Base-by-base conservation (phyloP, 352 stramenopile genomes). In the Phytophthora lateralis region DNA sequence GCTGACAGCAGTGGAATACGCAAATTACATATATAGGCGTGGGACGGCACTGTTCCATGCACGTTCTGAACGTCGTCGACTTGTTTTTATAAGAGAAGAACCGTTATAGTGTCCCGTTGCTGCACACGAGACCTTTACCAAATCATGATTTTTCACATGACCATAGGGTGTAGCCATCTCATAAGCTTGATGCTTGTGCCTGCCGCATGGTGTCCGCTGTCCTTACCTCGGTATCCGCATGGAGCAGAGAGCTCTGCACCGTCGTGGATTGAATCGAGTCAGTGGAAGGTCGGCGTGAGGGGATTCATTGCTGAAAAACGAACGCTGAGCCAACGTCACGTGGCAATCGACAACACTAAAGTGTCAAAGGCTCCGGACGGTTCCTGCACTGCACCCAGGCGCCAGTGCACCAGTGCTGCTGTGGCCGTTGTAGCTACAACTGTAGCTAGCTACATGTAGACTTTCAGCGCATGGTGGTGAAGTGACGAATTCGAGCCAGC, bases 141-240 rank as follows among this genome's bases (percentile, higher is more conserved):
- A 51, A 18, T 30, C 24, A 30, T 21, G 10, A 4, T 8, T 17
- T 21, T 48, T 48, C 14, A 21, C 39, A 27, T 38, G 27, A 21
- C 52, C 42, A 59, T 64, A 64, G 56, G 20, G 46, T 58, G 38
- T 64, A 64, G 56, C 56, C 46, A 64, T 64, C 38, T 57, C 46
- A 41, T 56, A 6, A 41, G 29, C 24, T 15, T 21, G n/a, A 9
- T 37, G 3, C 10, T 37, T 29, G 26, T 29, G 26, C 32, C 9
- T 12, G 21, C 21, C 21, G 21, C 38, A 24, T 44, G 38, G 37
- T 43, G 37, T 43, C 32, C 14, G 10, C 10, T 37, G 35, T 21
- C 35, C 35, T 42, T 42, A 24, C 21, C 21, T 24, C 3, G 21
- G 21, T 24, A 24, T 24, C 35, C 35, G 32, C 35, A 42, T 42